Conservation (phyloP, 176 grass and related monocot genomes). For the Miscanthus lutarioriparius region DNA sequence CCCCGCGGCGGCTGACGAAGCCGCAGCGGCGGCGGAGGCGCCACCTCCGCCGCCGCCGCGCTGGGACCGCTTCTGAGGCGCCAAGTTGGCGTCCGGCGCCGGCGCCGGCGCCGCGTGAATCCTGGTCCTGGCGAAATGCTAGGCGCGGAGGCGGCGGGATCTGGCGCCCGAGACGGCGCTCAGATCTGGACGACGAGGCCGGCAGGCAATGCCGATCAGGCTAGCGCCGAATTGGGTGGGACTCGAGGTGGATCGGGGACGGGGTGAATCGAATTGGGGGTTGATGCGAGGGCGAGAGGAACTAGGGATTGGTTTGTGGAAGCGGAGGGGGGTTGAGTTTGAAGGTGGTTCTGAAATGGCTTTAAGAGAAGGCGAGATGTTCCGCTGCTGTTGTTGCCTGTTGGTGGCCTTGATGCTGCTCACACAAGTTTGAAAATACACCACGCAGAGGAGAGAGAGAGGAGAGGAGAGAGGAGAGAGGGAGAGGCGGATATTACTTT, state of each 20-base stretch:
- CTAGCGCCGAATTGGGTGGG: not conserved
- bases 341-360: slow-evolving; percentile 45
- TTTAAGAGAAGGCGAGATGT: slow-evolving; percentile 29
- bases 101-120: not conserved
- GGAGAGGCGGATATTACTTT: not conserved
- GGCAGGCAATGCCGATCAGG: slow-evolving; percentile 29
- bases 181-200: slow-evolving; percentile 26
- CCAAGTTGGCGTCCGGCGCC: slow-evolving; percentile 41
- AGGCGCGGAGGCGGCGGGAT: slow-evolving; percentile 14
- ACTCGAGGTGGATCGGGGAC: not conserved
- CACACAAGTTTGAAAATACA: slow-evolving; percentile 31
- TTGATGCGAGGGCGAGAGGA: not conserved
- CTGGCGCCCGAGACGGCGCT: slow-evolving; percentile 13
- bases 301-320: slow-evolving; percentile 9
- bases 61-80: slow-evolving; percentile 76
- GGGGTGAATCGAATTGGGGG: slow-evolving; percentile 16
- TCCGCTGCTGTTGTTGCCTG: slow-evolving; percentile 18
- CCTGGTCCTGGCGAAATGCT: not conserved
- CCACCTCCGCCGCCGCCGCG: slow-evolving; percentile 58
- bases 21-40: slow-evolving; percentile 25
- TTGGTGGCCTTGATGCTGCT: slow-evolving; percentile 18
- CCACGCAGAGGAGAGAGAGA: not conserved
- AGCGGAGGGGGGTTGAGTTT: not conserved
- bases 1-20: slow-evolving; percentile 35
- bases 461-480: not conserved